These are phyloP conservation scores for Tetradesmus lagerheimii DNA, from an alignment of 139 green algal species.

Conservation along the genomic window DNA sequence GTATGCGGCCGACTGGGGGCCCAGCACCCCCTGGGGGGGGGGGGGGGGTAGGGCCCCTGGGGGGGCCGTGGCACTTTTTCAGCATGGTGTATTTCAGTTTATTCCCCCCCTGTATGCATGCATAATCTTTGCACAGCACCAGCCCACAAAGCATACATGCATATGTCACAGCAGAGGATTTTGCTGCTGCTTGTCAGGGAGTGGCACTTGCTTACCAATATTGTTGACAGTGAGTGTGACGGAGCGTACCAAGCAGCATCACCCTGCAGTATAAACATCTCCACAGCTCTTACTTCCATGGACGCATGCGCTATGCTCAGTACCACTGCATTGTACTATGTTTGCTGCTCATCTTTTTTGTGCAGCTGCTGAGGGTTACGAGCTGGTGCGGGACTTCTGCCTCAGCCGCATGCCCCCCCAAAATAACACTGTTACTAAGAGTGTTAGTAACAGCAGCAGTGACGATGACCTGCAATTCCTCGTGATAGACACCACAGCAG, in stretches of 20 bases:
- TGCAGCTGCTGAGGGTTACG: background rate
- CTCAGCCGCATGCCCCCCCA: background rate
- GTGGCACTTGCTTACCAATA: background rate
- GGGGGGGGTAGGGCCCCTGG: no score
- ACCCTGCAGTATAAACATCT: no score
- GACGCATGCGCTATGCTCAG: no score
- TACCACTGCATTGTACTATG: no score
- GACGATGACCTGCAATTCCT: background rate
- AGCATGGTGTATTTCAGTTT: no score
- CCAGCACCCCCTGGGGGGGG: no score
- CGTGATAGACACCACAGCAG: background rate
- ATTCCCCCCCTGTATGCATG: no score
- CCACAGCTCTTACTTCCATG: no score
- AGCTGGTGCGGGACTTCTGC: background rate
- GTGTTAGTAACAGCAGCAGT: background rate
- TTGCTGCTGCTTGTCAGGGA: background rate
- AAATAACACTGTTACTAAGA: background rate
- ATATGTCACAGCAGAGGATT: background rate
- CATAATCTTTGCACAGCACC: background rate
- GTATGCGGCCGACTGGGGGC: no score
- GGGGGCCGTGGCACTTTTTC: no score
- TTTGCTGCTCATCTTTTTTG: no score
- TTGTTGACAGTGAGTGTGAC: background rate
- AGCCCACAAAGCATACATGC: background rate
- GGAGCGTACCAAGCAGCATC: no score